Evolutionary conservation across 768 basidiomycete genomes (phyloP), one percentile per base, ranked within the genome.

Genomic region (Naganishia vishniacii): DNA sequence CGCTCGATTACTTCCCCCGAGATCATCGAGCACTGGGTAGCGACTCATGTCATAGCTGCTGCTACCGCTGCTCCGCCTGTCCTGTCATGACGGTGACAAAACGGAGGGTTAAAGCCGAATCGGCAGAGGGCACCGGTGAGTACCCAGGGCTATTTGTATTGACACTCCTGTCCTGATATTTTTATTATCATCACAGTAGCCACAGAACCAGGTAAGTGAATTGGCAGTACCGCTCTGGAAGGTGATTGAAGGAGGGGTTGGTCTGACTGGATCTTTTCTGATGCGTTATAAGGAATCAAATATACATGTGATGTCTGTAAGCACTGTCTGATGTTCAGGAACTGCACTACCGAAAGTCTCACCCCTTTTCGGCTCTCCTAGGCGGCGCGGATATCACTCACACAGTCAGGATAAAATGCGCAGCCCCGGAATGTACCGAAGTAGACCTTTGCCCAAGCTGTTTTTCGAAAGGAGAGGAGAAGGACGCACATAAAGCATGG

Each of bases 391-490:
- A 98, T 79, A 83, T 98, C 69, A 97, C 95, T 3, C 91, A 97
- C 75, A 89, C 89, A n/a, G 85, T 95, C 67, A 88, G 93, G 67
- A 91, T 99, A 74, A 92, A 93, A 78, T 99, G 94, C 75, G 93
- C 94, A 32, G 88, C 77, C 49, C 64, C 72, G 32, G 75, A 72
- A 28, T 80, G 84, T 26, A 84, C 86, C 46, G 92, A 92, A 18
- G 86, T 95, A 62, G 94, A 99, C 76, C 82, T 99, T 4, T 99
- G 95, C 73, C 91, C 92, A 7, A 74, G 82, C 29, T 98, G 95
- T 78, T 97, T 97, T 79, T 90, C 89, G 75, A 82, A 85, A 56
- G 94, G 95, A 18, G 91, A 87, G 78, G 90, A 95, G 73, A 88
- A 92, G 64, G 84, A 81, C 41, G 84, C 83, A 64, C 94, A 98